phyloP scores from a whole-genome alignment of 768 basidiomycete species.

The Candolleomyces eurysporus region DNA sequence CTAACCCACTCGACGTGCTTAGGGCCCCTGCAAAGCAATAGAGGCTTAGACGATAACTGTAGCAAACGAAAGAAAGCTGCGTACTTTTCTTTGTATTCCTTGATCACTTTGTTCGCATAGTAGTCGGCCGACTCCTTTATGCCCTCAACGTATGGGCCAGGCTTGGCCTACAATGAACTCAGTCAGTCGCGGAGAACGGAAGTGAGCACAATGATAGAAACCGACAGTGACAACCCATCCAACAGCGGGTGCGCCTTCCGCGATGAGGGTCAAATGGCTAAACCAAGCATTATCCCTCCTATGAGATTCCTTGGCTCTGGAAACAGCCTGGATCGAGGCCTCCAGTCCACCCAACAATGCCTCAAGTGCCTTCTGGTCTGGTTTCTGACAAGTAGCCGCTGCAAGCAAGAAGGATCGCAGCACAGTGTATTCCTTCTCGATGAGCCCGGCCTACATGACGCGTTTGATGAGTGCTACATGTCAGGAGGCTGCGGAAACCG shows the following conservation, averaged over 20 bases:
- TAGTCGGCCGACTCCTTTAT: slow-evolving; percentile 85
- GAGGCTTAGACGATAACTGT: not conserved
- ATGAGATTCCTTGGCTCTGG: slow-evolving; percentile 79
- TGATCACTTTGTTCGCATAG: slow-evolving; percentile 87
- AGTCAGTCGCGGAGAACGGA: not conserved
- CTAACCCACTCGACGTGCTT: slow-evolving; percentile 90
- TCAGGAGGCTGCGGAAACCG: not conserved
- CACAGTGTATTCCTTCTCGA: slow-evolving; percentile 65
- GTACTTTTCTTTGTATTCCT: slow-evolving; percentile 91
- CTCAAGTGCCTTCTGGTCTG: slow-evolving; percentile 57
- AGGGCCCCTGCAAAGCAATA: slow-evolving; percentile 57
- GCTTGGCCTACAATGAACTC: slow-evolving; percentile 55
- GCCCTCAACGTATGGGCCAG: slow-evolving; percentile 75
- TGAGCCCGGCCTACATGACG: slow-evolving; percentile 54
- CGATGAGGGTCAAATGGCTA: slow-evolving; percentile 76
- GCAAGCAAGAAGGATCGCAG: slow-evolving; percentile 68
- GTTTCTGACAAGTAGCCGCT: slow-evolving; percentile 77
- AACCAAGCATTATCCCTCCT: slow-evolving; percentile 80
- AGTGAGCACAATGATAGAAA: not conserved
- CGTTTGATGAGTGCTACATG: not conserved
- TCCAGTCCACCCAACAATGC: slow-evolving; percentile 67
- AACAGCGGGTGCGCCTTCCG: slow-evolving; percentile 76
- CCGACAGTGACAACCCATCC: slow-evolving; percentile 85
- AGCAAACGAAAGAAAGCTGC: slow-evolving; percentile 19
- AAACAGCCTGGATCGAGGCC: slow-evolving; percentile 68